Base-by-base conservation (phyloP, 2,329 filamentous ascomycete genomes). In the Alternaria rosae region DNA sequence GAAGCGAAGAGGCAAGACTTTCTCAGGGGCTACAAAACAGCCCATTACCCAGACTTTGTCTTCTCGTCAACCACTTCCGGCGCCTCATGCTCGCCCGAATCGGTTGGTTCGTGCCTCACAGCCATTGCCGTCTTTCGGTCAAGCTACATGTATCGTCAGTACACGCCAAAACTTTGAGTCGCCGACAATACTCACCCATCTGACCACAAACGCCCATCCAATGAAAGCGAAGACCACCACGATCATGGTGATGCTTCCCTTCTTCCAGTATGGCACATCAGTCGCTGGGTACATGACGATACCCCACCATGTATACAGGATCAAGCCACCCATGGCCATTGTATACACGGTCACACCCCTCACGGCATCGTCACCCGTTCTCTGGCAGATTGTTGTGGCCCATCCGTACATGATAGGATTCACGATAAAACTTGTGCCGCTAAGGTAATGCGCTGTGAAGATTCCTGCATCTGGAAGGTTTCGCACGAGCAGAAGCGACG, bases 271-370 rank as follows among this genome's bases (percentile, higher is more conserved):
- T 1, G 81, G 80, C 0, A 77, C 80, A 61, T 83, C 78, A 1
- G 74, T 76, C 3, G 80, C 81, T 11, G 79, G 71, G 52, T 83
- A 83, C 38, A 83, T 66, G 0, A 76, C 71, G 5, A 83, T 82
- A 0, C 81, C 82, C 81, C 81, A 83, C 54, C 81, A 83, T 0
- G 82, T 82, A 59, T 79, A 83, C 32, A 83, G 51, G 0, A 79
- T 59, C 56, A 74, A 72, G 1, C 75, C 75, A 0, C 73, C 73
- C 8, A 76, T 74, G 4, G 76, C 78, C 80, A 83, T 82, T 0
- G 71, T 72, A 23, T 77, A 79, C 1, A 83, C 45, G 0, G 77
- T 77, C 0, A 83, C 76, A n/a, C 74, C 74, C 3, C 82, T 68
- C 0, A 73, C 66, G 0, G 81, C 80, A 59, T 83, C 81, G 13